A percentile compares a stretch with the other conserved stretches of the same genome.
Conservation (phyloP, 2,329 filamentous ascomycete genomes). For the Cytospora chrysosperma region DNA sequence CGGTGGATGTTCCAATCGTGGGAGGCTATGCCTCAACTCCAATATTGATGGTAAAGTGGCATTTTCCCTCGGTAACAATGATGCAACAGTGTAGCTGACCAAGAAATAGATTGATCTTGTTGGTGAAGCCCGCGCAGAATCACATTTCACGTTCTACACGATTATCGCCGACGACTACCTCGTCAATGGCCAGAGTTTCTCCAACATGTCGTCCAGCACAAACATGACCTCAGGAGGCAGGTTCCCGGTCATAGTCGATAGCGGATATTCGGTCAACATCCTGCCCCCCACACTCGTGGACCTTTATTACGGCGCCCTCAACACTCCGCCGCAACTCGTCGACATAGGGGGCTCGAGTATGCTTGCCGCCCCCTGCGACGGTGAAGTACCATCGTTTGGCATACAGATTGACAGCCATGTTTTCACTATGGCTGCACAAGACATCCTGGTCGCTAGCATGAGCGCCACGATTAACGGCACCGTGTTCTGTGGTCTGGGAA, state of each 20-base stretch:
- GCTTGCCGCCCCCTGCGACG: constrained; percentile 32
- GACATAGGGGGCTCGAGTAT: constrained; percentile 22
- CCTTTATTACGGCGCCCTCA: constrained; percentile 28
- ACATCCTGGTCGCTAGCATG: constrained; percentile 30
- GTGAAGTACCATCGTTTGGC: constrained; percentile 31
- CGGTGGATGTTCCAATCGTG: constrained; percentile 7
- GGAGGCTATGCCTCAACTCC: constrained; percentile 14
- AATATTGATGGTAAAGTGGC: constrained; percentile 12
- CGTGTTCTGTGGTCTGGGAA: constrained; percentile 30
- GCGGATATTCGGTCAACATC: constrained; percentile 14
- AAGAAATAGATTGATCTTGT: constrained; percentile 1
- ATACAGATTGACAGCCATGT: constrained; percentile 29
- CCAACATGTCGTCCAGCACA: background rate
- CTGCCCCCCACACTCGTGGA: constrained; percentile 25
- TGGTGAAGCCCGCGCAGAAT: background rate
- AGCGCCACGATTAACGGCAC: constrained; percentile 26
- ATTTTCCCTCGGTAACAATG: too few species aligned
- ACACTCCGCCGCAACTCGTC: constrained; percentile 27
- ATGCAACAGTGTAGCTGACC: too few species aligned
- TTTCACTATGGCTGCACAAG: constrained; percentile 30
- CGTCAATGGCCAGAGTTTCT: constrained; percentile 9
- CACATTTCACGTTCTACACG: constrained; percentile 20
- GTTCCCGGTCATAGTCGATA: constrained; percentile 21
- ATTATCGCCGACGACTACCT: constrained; percentile 21
- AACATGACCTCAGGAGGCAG: background rate